Percentiles rank a stretch among this genome's conserved stretches.
phyloP scores from a whole-genome alignment of 164 flowering plant genomes.

The Buxus sempervirens region DNA sequence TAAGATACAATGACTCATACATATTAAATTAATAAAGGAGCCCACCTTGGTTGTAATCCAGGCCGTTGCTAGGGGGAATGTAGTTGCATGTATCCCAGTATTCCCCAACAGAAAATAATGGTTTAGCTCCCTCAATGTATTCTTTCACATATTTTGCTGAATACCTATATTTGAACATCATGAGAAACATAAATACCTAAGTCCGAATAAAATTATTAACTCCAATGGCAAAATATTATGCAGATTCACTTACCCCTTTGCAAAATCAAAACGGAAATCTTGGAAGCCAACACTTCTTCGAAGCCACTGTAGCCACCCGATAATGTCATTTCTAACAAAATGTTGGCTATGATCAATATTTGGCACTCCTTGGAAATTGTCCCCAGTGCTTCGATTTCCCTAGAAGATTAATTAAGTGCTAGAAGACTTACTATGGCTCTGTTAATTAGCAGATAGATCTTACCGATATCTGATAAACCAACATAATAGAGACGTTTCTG shows the following conservation, averaged over 20 bases:
- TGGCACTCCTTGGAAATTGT: constrained; percentile 86
- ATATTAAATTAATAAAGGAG: neutral
- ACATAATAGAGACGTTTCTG: neutral
- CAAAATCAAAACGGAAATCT: constrained; percentile 98
- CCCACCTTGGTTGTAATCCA: constrained; percentile 93
- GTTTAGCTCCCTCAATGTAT: constrained; percentile 73
- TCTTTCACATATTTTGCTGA: constrained; percentile 85
- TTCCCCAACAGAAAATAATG: constrained; percentile 88
- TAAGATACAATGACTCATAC: too few relatives aligned
- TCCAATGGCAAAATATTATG: neutral
- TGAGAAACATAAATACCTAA: constrained; percentile 4
- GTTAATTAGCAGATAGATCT: neutral
- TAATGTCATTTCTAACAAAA: constrained; percentile 78
- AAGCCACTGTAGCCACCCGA: constrained; percentile 77
- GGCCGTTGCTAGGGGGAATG: constrained; percentile 28
- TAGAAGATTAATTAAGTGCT: constrained; percentile 17
- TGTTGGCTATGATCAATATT: constrained; percentile 79
- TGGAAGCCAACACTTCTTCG: constrained; percentile 70
- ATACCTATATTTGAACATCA: constrained; percentile 41
- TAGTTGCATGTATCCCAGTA: constrained; percentile 96
- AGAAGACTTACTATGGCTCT: neutral
- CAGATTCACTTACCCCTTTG: constrained; percentile 58
- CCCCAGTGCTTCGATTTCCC: constrained; percentile 90
- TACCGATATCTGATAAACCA: constrained; percentile 2
- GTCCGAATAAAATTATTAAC: neutral